Percentiles rank a stretch among this genome's conserved stretches.
phyloP scores from a whole-genome alignment of 768 basidiomycete species.

The Termitomyces sp. region DNA sequence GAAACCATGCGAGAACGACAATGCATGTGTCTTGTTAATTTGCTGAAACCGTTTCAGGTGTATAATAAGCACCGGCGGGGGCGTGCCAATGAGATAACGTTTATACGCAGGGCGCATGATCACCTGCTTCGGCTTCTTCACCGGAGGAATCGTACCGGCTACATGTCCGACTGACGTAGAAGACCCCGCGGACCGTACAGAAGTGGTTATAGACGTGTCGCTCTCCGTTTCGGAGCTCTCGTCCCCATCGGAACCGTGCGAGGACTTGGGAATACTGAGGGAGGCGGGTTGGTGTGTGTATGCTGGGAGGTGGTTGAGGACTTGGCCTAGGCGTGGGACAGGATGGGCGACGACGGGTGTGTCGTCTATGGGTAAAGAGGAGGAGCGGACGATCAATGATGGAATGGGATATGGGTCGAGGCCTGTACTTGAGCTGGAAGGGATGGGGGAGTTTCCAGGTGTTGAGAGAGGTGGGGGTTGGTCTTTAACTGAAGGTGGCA shows the following conservation, averaged over 20 bases:
- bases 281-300: background rate
- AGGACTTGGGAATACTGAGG: background rate
- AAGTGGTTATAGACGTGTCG: constrained; percentile 29
- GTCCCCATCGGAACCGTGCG: constrained; percentile 16
- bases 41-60: constrained; percentile 97
- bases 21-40: constrained; percentile 52
- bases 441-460: constrained; percentile 43
- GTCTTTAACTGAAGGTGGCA: background rate
- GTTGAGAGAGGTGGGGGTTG: constrained; percentile 11
- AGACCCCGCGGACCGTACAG: constrained; percentile 13
- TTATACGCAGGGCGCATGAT: constrained; percentile 86
- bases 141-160: background rate
- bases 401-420: constrained; percentile 27
- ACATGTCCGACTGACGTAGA: constrained; percentile 5
- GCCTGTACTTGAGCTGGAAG: constrained; percentile 47
- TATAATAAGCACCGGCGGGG: constrained; percentile 85
- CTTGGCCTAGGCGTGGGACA: constrained; percentile 12
- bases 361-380: constrained; percentile 3
- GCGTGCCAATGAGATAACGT: constrained; percentile 83
- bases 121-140: constrained; percentile 43
- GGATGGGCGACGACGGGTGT: constrained; percentile 7
- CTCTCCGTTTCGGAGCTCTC: constrained; percentile 41
- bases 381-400: background rate
- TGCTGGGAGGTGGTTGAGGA: constrained; percentile 12
- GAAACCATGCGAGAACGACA: constrained; percentile 65